Base-by-base conservation (phyloP, 1,284 basidiomycete species). In the Ustilago curta region DNA sequence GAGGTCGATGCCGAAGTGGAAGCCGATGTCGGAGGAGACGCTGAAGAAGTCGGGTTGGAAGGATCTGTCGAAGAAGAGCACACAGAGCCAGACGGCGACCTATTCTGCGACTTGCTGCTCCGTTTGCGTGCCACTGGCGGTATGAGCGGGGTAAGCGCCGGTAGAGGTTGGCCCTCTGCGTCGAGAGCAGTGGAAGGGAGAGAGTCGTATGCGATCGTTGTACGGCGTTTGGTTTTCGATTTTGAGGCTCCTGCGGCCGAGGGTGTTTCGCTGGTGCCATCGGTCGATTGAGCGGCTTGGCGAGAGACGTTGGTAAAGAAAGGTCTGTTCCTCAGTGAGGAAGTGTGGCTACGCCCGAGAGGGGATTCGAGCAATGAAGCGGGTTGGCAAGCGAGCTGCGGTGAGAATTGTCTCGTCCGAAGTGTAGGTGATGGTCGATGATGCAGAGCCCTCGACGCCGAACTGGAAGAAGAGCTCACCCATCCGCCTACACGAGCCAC, bases 171-270 rank as follows among this genome's bases (percentile, higher is more conserved):
- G 0, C 71, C 71, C 49, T 74, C 55, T 0, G 39, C 27, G 3
- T 48, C 66, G 9, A 66, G 42, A 4, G 61, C 25, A 4, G 56
- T 50, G 4, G 55, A 31, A 1, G 66, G 23, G 2, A 74, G 47
- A 7, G 65, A 64, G 18, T 61, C 66, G 55, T 69, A 74, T 8
- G 59, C 42, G 1, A 73, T 54, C 0, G 66, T 65, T 5, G 71
- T 74, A 16, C 61, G 53, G 2, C 62, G 60, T 43, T 50, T 54
- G 14, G 43, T 50, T 37, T 31, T 51, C 7, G 31, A 6, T 31
- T 35, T 25, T 19, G 45, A 23, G 9, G 45, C 1, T 3, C 25
- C 29, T 29, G 35, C 9, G 6, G 19, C 16, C 2, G 37, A 18
- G 6, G 19, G 12, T 16, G 35, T 8, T 27, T 44, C 31, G 25